Conservation (phyloP, 2,329 filamentous ascomycete genomes). For the Elsinoe arachidis region DNA sequence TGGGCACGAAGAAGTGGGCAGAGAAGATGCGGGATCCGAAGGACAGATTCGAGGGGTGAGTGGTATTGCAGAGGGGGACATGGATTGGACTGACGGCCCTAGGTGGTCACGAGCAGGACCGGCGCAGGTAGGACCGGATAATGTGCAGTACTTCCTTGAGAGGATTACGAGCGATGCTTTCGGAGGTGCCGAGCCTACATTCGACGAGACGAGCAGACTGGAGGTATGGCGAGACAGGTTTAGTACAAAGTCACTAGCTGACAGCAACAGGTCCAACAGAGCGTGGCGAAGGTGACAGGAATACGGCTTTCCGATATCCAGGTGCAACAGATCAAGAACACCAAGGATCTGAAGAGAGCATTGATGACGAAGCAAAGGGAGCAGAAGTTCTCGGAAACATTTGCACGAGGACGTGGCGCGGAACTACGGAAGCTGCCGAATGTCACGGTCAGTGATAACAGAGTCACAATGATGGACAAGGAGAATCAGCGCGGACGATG, state of each 20-base stretch:
- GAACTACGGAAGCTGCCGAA: conserved; percentile 53
- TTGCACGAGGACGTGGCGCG: conserved; percentile 38
- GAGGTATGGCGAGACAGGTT: neutral
- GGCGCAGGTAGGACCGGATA: neutral
- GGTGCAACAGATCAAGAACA: conserved; percentile 34
- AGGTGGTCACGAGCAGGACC: neutral
- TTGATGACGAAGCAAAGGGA: conserved; percentile 33
- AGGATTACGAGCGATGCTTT: neutral
- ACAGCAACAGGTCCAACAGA: conserved; percentile 61
- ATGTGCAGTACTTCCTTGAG: neutral
- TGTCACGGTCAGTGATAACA: conserved; percentile 56
- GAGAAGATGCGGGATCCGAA: conserved; percentile 28
- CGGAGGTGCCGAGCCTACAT: neutral
- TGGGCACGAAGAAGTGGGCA: conserved; percentile 44
- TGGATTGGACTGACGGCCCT: neutral
- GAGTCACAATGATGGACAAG: conserved; percentile 61
- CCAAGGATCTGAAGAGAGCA: conserved; percentile 27
- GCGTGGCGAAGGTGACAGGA: conserved; percentile 72
- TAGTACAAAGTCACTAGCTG: neutral
- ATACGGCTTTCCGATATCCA: conserved; percentile 63
- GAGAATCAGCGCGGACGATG: conserved; percentile 65
- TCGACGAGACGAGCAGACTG: neutral
- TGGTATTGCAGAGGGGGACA: neutral
- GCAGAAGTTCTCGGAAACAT: conserved; percentile 53
- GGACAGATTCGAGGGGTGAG: conserved; percentile 30